Percentiles rank a stretch among this genome's conserved stretches.
These are phyloP conservation scores for Phytophthora chlamydospora DNA, from an alignment of 352 stramenopile genomes.

Conservation along the genomic window DNA sequence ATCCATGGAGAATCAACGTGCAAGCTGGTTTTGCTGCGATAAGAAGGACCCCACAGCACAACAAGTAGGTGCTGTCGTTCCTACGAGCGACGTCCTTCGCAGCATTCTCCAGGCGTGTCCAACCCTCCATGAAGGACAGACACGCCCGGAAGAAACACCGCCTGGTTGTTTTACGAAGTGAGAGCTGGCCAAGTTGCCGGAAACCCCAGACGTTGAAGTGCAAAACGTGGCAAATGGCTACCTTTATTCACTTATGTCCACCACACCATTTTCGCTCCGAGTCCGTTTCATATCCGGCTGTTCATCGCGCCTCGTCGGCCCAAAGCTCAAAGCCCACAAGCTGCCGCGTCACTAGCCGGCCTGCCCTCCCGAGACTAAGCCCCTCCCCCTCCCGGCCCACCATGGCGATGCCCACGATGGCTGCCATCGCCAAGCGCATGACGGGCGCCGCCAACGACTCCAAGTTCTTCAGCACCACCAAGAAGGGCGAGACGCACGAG, in stretches of 20 bases:
- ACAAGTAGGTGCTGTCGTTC: too few species aligned
- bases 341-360: slow-evolving; percentile 10
- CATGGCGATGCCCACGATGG: slow-evolving; percentile 90
- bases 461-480: slow-evolving; percentile 99
- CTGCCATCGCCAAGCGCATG: slow-evolving; percentile 88
- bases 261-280: slow-evolving; percentile 9
- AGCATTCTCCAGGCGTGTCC: too few species aligned
- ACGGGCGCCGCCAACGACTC: slow-evolving; percentile 94
- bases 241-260: slow-evolving; percentile 5
- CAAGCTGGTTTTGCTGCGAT: too few species aligned
- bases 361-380: not conserved
- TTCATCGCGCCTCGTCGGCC: slow-evolving; percentile 13
- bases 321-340: too few species aligned
- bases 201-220: too few species aligned
- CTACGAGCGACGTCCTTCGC: too few species aligned
- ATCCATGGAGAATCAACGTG: too few species aligned
- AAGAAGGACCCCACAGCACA: too few species aligned
- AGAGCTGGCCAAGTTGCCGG: too few species aligned
- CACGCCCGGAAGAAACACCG: too few species aligned
- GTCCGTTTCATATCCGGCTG: slow-evolving; percentile 31
- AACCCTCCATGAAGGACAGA: too few species aligned
- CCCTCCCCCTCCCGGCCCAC: not conserved
- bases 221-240: slow-evolving; percentile 1
- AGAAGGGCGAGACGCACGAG: slow-evolving; percentile 99
- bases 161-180: too few species aligned